A percentile compares a stretch with the other conserved stretches of the same genome.
Conservation (phyloP, 495 filamentous ascomycete species). For the Penicillium dipodomyicola region DNA sequence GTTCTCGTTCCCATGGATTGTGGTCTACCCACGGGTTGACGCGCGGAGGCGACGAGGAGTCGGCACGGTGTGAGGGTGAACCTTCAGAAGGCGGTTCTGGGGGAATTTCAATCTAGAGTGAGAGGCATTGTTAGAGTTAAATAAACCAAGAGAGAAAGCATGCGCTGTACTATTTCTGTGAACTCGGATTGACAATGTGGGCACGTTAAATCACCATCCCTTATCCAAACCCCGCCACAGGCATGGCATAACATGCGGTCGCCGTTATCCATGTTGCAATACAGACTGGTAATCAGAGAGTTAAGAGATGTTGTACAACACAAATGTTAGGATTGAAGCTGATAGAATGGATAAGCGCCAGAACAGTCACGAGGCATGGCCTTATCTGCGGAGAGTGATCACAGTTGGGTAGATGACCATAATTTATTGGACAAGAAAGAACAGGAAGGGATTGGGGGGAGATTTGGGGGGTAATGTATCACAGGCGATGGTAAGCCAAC, state of each 20-base stretch:
- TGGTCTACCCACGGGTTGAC: slow-evolving; percentile 35
- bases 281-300: no score
- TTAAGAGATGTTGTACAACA: slow-evolving; percentile 8
- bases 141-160: slow-evolving; percentile 20
- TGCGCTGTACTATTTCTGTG: slow-evolving; percentile 66
- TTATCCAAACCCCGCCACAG: slow-evolving; percentile 77
- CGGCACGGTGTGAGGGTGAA: slow-evolving; percentile 22
- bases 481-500: neutral
- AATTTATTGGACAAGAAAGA: neutral
- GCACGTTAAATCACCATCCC: slow-evolving; percentile 66
- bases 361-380: slow-evolving; percentile 6
- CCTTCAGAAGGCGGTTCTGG: slow-evolving; percentile 26
- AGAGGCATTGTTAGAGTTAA: slow-evolving; percentile 12
- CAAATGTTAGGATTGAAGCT: slow-evolving; percentile 1
- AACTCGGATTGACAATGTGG: slow-evolving; percentile 76
- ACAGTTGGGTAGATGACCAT: neutral
- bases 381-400: slow-evolving; percentile 9
- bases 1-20: slow-evolving; percentile 41
- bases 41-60: slow-evolving; percentile 13
- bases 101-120: slow-evolving; percentile 37
- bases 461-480: neutral
- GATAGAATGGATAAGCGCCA: slow-evolving; percentile 6
- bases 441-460: no score
- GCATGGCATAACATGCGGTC: slow-evolving; percentile 80
- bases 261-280: slow-evolving; percentile 26